Percentiles rank a stretch among this genome's conserved stretches.
These are phyloP conservation scores for Mortierella sp. DNA, from an alignment of 371 early-diverging fungal species.

Conservation along the genomic window DNA sequence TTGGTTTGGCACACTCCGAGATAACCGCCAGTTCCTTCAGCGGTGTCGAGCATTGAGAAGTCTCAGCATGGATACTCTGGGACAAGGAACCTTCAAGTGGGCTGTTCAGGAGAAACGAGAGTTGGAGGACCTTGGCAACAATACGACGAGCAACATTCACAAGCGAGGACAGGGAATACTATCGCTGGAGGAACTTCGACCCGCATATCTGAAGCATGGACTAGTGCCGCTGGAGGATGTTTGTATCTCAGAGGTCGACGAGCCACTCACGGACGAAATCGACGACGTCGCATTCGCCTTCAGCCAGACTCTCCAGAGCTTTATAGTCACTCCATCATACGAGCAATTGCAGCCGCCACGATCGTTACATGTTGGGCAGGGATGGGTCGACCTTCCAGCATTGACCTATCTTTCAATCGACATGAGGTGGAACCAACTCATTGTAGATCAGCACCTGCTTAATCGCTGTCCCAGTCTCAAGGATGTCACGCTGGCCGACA, in stretches of 20 bases:
- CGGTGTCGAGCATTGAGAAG: neutral
- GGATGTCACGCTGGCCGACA: neutral
- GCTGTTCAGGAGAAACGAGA: slow-evolving; percentile 1
- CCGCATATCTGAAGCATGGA: neutral
- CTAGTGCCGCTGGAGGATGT: neutral
- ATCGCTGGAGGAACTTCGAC: neutral
- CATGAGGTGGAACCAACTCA: neutral
- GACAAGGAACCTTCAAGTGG: neutral
- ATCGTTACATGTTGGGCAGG: neutral
- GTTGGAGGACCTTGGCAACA: no score
- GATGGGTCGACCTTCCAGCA: neutral
- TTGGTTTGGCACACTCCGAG: neutral
- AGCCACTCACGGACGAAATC: neutral
- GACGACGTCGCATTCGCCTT: neutral
- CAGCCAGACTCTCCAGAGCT: neutral
- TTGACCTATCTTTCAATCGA: neutral
- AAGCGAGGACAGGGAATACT: neutral
- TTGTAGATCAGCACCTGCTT: neutral
- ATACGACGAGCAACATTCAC: no score
- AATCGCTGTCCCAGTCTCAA: neutral
- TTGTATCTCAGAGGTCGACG: neutral
- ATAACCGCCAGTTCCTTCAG: neutral
- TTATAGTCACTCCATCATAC: neutral
- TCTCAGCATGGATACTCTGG: neutral
- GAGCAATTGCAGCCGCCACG: neutral